Evolutionary conservation across 2,329 filamentous ascomycete genomes (phyloP).

Genomic region (Aspergillus glaucus): DNA sequence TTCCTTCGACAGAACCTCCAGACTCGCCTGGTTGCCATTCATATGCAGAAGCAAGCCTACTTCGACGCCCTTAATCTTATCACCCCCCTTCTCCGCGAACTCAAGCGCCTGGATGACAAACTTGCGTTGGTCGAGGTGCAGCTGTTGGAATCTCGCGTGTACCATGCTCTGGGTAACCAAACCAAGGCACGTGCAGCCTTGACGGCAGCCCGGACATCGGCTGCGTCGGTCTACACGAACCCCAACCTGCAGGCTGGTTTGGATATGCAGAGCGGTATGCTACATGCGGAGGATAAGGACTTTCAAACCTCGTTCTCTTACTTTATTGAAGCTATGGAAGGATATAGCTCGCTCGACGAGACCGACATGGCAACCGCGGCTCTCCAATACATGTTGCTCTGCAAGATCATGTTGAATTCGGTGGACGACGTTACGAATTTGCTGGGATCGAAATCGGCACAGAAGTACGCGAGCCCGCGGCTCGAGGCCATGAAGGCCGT

Average conservation of each 20-base stretch:
- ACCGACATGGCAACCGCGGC: constrained; percentile 85
- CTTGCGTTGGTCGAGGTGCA: constrained; percentile 96
- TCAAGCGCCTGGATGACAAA: constrained; percentile 98
- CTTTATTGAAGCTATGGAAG: constrained; percentile 97
- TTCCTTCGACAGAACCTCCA: constrained; percentile 98
- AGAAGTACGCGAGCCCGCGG: constrained; percentile 91
- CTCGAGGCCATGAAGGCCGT: constrained; percentile 99
- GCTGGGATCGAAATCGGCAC: constrained; percentile 91
- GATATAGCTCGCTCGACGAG: constrained; percentile 91
- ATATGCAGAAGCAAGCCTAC: constrained; percentile 96
- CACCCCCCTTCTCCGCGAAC: constrained; percentile 89
- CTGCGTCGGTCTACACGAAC: constrained; percentile 94
- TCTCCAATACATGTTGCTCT: constrained; percentile 97
- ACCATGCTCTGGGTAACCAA: constrained; percentile 95
- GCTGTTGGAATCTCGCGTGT: constrained; percentile 91
- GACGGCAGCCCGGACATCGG: constrained; percentile 88
- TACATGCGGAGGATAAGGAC: constrained; percentile 97
- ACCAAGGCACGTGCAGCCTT: constrained; percentile 91
- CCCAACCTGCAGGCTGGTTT: constrained; percentile 90
- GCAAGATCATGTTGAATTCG: constrained; percentile 99
- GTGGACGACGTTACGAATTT: constrained; percentile 93
- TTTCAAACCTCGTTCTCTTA: constrained; percentile 99
- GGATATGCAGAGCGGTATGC: constrained; percentile 98
- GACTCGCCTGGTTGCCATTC: constrained; percentile 84
- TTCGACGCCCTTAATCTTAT: constrained; percentile 96